Conservation (phyloP, 345 rosid species). For the Rubroshorea leprosula region DNA sequence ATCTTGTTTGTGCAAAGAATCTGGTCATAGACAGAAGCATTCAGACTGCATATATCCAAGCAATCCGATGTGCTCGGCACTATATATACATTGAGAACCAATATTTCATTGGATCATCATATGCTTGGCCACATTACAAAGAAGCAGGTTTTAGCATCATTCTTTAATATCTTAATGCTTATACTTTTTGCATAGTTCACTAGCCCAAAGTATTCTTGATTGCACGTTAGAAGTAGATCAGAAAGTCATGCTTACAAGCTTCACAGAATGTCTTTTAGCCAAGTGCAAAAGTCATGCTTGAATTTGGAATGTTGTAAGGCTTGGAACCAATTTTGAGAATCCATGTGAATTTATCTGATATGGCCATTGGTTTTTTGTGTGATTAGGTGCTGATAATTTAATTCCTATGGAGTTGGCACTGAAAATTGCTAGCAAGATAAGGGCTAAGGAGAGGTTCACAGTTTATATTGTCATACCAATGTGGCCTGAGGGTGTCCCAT, state of each 20-base stretch:
- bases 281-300: too few relatives aligned
- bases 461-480: constrained; percentile 75
- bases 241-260: too few relatives aligned
- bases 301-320: not conserved
- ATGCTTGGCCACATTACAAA: constrained; percentile 73
- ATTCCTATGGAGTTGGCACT: constrained; percentile 87
- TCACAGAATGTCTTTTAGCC: too few relatives aligned
- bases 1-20: constrained; percentile 80
- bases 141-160: constrained; percentile 52
- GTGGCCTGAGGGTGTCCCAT: constrained; percentile 91
- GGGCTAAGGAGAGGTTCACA: constrained; percentile 67
- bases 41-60: constrained; percentile 83
- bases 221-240: too few relatives aligned
- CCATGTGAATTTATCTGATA: not conserved
- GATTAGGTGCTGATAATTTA: constrained; percentile 76
- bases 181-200: constrained; percentile 2
- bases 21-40: constrained; percentile 84
- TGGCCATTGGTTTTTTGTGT: constrained; percentile 1
- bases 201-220: too few relatives aligned
- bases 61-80: constrained; percentile 82
- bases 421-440: constrained; percentile 67
- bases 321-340: too few relatives aligned
- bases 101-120: constrained; percentile 83
- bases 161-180: not conserved
- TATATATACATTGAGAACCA: constrained; percentile 87